These are phyloP conservation scores for Heimioporus sp. DNA, from an alignment of 768 basidiomycete species.

Conservation along the genomic window DNA sequence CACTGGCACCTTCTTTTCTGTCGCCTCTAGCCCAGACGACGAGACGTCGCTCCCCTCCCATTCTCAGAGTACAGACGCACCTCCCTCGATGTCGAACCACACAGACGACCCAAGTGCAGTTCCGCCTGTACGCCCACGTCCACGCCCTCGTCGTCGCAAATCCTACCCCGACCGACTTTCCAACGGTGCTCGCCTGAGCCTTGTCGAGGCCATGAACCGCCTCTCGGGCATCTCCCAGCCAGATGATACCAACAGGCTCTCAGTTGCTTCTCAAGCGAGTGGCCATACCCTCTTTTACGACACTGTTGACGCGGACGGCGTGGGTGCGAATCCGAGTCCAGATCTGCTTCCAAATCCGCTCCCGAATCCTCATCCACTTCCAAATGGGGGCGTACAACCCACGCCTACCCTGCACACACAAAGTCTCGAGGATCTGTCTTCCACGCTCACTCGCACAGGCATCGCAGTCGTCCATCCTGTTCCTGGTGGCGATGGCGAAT, in stretches of 20 bases:
- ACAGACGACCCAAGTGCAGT: not conserved
- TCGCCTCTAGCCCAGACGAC: conserved; percentile 19
- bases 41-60: not conserved
- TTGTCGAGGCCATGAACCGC: conserved; percentile 27
- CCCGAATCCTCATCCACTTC: no score
- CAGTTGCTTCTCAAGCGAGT: conserved; percentile 20
- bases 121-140: conserved; percentile 14
- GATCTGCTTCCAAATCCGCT: not conserved
- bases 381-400: not conserved
- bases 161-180: conserved; percentile 26
- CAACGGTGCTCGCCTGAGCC: conserved; percentile 20
- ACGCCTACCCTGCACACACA: conserved; percentile 13
- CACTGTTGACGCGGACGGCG: conserved; percentile 4
- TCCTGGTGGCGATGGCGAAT: not conserved
- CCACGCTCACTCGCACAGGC: conserved; percentile 18
- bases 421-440: conserved; percentile 24
- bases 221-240: conserved; percentile 6
- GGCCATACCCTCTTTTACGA: conserved; percentile 29
- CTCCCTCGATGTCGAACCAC: no score
- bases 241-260: conserved; percentile 19
- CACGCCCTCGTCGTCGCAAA: conserved; percentile 15
- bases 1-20: conserved; percentile 23
- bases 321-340: not conserved
- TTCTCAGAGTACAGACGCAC: not conserved
- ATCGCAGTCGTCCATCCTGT: conserved; percentile 6